Evolutionary conservation across 306 rosid genomes (phyloP).

Genomic region (Begonia masoniana): DNA sequence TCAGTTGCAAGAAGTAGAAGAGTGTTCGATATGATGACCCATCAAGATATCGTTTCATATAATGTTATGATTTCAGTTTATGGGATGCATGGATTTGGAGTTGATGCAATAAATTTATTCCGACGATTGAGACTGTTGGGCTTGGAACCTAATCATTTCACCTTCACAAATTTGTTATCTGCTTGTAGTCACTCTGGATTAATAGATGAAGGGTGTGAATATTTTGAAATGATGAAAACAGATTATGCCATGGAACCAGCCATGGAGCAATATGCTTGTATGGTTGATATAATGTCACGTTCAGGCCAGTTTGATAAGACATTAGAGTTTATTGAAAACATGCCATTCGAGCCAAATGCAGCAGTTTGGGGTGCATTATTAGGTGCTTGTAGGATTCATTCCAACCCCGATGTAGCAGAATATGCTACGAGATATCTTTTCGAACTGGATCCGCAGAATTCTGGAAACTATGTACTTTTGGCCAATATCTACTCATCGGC

Average conservation of each 20-base stretch:
- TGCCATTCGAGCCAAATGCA: slow-evolving; percentile 15
- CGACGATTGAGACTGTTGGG: neutral
- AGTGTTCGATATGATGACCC: slow-evolving; percentile 6
- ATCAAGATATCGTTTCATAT: slow-evolving; percentile 6
- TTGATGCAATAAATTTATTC: slow-evolving; percentile 2
- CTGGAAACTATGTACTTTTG: slow-evolving; percentile 10
- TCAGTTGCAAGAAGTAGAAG: slow-evolving; percentile 5
- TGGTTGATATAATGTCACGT: slow-evolving; percentile 10
- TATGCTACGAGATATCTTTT: slow-evolving; percentile 5
- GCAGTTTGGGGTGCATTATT: slow-evolving; percentile 10
- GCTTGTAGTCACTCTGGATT: slow-evolving; percentile 11
- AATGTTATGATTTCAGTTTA: slow-evolving; percentile 12
- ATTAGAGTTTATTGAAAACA: slow-evolving; percentile 2
- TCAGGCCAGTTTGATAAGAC: slow-evolving; percentile 7
- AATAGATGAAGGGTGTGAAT: slow-evolving; percentile 2
- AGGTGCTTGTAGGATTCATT: slow-evolving; percentile 14
- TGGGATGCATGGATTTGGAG: slow-evolving; percentile 14
- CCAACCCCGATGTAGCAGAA: neutral
- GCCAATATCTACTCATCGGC: slow-evolving; percentile 12
- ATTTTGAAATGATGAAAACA: slow-evolving; percentile 4
- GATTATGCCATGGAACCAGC: slow-evolving; percentile 6
- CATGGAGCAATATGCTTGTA: slow-evolving; percentile 14
- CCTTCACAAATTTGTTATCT: slow-evolving; percentile 10
- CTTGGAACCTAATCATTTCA: slow-evolving; percentile 6
- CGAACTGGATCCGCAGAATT: slow-evolving; percentile 10